These are phyloP conservation scores for Peronospora belbahrii DNA, from an alignment of 352 stramenopile species.

Conservation along the genomic window DNA sequence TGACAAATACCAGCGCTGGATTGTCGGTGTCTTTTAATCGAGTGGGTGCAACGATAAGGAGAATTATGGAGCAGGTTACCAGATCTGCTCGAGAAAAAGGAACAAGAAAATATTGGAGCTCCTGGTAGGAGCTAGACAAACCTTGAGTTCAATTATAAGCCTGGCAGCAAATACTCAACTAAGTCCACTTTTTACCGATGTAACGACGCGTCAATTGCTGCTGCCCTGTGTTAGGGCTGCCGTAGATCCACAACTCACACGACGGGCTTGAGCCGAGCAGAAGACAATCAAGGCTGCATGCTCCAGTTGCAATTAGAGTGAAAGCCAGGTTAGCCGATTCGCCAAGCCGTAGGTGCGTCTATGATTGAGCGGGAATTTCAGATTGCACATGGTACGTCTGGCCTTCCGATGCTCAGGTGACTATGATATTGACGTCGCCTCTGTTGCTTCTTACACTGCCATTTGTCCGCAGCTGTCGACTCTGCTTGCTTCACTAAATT, in stretches of 20 bases:
- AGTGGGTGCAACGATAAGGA: not conserved
- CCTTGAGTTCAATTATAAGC: conserved; percentile 18
- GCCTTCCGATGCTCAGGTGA: conserved; percentile 44
- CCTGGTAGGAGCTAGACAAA: conserved; percentile 16
- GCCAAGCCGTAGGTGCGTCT: conserved; percentile 33
- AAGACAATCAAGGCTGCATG: conserved; percentile 33
- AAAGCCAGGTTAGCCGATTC: conserved; percentile 43
- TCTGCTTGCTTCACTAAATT: conserved; percentile 4
- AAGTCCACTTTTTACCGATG: conserved; percentile 25
- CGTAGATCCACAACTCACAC: conserved; percentile 18
- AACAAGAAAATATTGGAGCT: conserved; percentile 11
- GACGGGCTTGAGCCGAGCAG: conserved; percentile 9
- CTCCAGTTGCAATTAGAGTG: conserved; percentile 57
- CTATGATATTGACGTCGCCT: conserved; percentile 41
- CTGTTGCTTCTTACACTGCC: conserved; percentile 4
- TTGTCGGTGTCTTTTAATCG: conserved; percentile 78
- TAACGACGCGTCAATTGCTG: conserved; percentile 31
- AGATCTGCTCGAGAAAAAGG: conserved; percentile 1
- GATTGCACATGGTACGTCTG: conserved; percentile 48
- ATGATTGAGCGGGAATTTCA: conserved; percentile 59
- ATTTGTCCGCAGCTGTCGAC: conserved; percentile 2
- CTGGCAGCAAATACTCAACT: conserved; percentile 19
- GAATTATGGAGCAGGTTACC: not conserved
- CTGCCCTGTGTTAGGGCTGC: conserved; percentile 6
- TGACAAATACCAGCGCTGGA: conserved; percentile 92